These are phyloP conservation scores for Nicotiana knightiana DNA, from an alignment of 257 asterid genomes.

Conservation along the genomic window DNA sequence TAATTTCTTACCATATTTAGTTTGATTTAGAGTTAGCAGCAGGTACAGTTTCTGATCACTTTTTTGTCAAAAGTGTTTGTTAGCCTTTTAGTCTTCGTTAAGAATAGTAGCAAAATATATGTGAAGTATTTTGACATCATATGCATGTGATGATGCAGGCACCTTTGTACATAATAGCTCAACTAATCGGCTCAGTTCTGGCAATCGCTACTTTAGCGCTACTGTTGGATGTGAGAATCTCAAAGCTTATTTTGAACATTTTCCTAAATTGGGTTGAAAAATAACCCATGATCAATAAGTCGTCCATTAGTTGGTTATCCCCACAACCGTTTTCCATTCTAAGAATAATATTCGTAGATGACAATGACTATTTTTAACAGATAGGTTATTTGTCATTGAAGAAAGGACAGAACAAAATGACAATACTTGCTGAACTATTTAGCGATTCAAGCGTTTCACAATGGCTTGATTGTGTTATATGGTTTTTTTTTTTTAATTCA, in stretches of 20 bases:
- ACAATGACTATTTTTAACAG: neutral
- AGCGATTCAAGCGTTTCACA: neutral
- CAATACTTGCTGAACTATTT: neutral
- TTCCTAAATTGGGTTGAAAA: conserved; percentile 20
- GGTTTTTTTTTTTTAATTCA: neutral
- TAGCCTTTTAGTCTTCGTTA: neutral
- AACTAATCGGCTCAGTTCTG: conserved; percentile 54
- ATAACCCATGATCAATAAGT: neutral
- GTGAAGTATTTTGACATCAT: neutral
- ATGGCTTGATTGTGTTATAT: neutral
- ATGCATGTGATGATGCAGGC: conserved; percentile 32
- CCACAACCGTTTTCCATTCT: no score
- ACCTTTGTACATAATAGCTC: conserved; percentile 49
- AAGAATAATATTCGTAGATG: neutral
- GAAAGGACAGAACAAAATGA: neutral
- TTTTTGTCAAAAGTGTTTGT: neutral
- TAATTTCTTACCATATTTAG: no score
- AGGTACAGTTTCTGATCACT: no score
- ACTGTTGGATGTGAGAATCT: conserved; percentile 37
- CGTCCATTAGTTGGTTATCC: no score
- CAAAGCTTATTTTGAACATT: conserved; percentile 47
- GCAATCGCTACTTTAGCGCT: conserved; percentile 44
- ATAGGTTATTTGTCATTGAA: no score
- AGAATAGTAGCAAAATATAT: neutral
- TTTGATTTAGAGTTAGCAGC: no score